Evolutionary conservation across 2,329 filamentous ascomycete genomes (phyloP), one percentile per base, ranked within the genome.

Genomic region (Nothophoma quercina): DNA sequence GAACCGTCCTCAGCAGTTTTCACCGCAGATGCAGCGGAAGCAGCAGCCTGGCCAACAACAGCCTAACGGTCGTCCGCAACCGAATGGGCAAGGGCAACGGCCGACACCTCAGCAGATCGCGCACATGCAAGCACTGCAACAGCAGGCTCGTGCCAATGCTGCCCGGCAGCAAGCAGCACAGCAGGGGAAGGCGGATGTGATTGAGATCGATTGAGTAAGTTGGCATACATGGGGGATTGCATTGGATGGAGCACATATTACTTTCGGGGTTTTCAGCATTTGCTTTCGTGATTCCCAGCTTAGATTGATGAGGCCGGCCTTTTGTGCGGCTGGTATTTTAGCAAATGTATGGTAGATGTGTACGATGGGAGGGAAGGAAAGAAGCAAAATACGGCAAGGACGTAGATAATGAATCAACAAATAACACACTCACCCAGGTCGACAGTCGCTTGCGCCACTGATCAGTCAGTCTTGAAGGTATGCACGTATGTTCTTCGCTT

Each of bases 171-270:
- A 41, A 34, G 40, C 40, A 41, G 32, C 42, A 47, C 51, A 51
- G 19, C 21, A 32, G 15, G 28, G 16, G 44, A 28, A 51, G 33
- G 42, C 55, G 21, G 58, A 68, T 15, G 46, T 66, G 21, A 68
- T 68, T 41, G 62, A 64, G 38, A 63, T 67, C 38, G 65, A 67
- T 36, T 67, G 55, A 55, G n/a, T 16, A 7, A 33, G n/a, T 16
- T 28, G 30, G 38, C 38, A 40, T 21, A 7, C 22, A 16, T 10
- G 2, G 12, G 8, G 6, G 6, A 19, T 21, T 45, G 26, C 25
- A 26, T 7, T 9, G 25, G 25, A 25, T 6, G 16, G 16, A 3
- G 21, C 32, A n/a, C n/a, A n/a, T n/a, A n/a, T n/a, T n/a, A n/a
- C n/a, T n/a, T n/a, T n/a, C n/a, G n/a, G n/a, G n/a, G n/a, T n/a